Percentiles rank a stretch among this genome's conserved stretches.
These are phyloP conservation scores for Metschnikowia arizonensis DNA, from an alignment of 805 yeast genomes.

Conservation along the genomic window DNA sequence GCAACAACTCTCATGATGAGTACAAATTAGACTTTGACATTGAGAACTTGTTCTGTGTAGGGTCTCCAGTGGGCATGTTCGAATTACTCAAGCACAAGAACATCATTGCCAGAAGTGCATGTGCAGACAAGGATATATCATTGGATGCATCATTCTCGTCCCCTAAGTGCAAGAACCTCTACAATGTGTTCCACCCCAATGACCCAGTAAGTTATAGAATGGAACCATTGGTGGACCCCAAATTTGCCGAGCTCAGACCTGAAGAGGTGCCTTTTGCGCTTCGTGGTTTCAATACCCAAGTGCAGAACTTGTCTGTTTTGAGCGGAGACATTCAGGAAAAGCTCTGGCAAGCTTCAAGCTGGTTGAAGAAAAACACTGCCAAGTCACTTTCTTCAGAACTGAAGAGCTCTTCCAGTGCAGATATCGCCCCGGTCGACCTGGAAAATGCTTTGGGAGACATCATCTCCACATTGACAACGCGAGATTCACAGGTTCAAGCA, in stretches of 20 bases:
- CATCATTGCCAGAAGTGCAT: slow-evolving; percentile 42
- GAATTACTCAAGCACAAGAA: slow-evolving; percentile 64
- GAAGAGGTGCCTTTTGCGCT: slow-evolving; percentile 53
- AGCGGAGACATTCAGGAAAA: slow-evolving; percentile 37
- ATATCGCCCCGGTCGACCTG: slow-evolving; percentile 7
- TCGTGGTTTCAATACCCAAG: slow-evolving; percentile 49
- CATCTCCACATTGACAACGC: slow-evolving; percentile 24
- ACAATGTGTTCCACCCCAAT: slow-evolving; percentile 83
- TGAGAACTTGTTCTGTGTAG: slow-evolving; percentile 72
- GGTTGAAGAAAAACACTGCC: slow-evolving; percentile 24
- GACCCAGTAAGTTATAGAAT: slow-evolving; percentile 89
- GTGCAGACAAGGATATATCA: slow-evolving; percentile 12
- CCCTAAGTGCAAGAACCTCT: slow-evolving; percentile 63
- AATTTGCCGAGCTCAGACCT: slow-evolving; percentile 49
- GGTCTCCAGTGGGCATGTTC: slow-evolving; percentile 89
- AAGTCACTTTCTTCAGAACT: background rate
- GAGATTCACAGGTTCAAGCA: slow-evolving; percentile 17
- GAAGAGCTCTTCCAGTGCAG: slow-evolving; percentile 14
- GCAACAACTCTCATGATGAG: slow-evolving; percentile 31
- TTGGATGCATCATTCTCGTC: slow-evolving; percentile 24
- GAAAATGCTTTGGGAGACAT: slow-evolving; percentile 43
- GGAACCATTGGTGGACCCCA: slow-evolving; percentile 70
- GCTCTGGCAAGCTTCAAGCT: slow-evolving; percentile 32
- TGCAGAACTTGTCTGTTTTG: slow-evolving; percentile 38
- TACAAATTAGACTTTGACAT: slow-evolving; percentile 59